Evolutionary conservation across 2,329 filamentous ascomycete species (phyloP).

Genomic region (Colletotrichum viniferum): DNA sequence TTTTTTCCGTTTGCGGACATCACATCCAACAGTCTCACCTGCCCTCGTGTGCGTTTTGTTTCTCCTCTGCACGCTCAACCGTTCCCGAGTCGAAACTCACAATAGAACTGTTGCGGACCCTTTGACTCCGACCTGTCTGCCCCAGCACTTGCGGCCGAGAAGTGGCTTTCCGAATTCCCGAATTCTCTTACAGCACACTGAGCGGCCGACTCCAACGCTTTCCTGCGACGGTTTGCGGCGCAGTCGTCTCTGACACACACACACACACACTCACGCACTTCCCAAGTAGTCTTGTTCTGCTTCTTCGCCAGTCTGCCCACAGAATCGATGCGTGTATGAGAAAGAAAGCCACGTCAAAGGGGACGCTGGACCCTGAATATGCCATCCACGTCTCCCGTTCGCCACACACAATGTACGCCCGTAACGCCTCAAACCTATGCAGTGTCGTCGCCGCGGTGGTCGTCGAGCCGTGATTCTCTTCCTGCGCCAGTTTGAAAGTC

Average conservation of each 20-base stretch:
- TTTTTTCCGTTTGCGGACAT: neutral
- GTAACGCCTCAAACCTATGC: neutral
- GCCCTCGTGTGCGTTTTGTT: neutral
- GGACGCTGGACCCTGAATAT: neutral
- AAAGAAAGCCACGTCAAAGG: neutral
- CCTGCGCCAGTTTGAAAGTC: neutral
- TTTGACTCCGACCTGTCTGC: neutral
- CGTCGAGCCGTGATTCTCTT: neutral
- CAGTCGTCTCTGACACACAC: neutral
- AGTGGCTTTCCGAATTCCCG: neutral
- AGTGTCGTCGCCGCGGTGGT: neutral
- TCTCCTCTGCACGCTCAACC: neutral
- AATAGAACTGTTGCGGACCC: neutral
- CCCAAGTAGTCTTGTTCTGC: neutral
- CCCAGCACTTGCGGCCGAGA: neutral
- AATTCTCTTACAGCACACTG: neutral
- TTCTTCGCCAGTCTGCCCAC: neutral
- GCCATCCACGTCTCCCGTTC: neutral
- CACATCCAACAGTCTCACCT: neutral
- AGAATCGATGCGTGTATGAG: neutral
- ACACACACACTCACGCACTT: neutral
- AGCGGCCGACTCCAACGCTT: neutral
- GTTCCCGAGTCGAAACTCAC: neutral
- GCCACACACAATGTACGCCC: neutral
- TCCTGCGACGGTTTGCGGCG: neutral